Evolutionary conservation across 2,329 filamentous ascomycete species (phyloP).

Genomic region (Tolypocladium capitatum): DNA sequence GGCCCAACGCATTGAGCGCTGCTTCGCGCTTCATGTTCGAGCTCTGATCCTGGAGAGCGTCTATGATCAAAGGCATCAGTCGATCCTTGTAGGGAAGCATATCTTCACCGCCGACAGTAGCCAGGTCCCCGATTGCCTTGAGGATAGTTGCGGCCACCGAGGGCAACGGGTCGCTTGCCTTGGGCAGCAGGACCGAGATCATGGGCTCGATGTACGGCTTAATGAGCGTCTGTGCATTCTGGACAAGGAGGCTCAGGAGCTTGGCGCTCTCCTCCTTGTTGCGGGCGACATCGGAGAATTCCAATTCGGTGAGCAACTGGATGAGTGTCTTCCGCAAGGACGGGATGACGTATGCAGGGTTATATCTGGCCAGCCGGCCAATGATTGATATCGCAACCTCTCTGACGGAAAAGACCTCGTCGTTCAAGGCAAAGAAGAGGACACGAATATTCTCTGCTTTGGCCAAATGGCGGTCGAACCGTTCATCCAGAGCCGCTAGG

Average conservation of each 20-base stretch:
- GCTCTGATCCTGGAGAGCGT: conserved; percentile 85
- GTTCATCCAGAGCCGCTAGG: conserved; percentile 74
- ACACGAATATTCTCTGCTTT: conserved; percentile 96
- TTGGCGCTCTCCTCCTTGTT: conserved; percentile 96
- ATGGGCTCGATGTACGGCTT: conserved; percentile 96
- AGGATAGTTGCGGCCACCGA: conserved; percentile 91
- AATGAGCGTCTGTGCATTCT: conserved; percentile 84
- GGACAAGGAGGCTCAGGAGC: conserved; percentile 80
- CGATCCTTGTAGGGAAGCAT: conserved; percentile 86
- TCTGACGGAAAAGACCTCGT: conserved; percentile 83
- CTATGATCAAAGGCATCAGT: conserved; percentile 90
- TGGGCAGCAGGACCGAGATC: conserved; percentile 86
- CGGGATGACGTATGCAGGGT: conserved; percentile 95
- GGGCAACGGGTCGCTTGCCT: conserved; percentile 71
- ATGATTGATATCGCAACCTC: conserved; percentile 96
- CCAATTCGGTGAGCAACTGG: conserved; percentile 89
- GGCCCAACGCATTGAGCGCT: conserved; percentile 77
- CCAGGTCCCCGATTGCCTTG: conserved; percentile 85
- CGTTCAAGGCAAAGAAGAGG: conserved; percentile 87
- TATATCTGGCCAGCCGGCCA: conserved; percentile 77
- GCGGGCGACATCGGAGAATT: conserved; percentile 84
- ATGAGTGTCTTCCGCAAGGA: conserved; percentile 89
- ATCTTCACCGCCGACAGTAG: conserved; percentile 83
- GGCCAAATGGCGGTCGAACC: conserved; percentile 92
- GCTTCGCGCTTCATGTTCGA: conserved; percentile 84